These are phyloP conservation scores for Solanum peruvianum DNA, from an alignment of 257 asterid species.

Conservation along the genomic window DNA sequence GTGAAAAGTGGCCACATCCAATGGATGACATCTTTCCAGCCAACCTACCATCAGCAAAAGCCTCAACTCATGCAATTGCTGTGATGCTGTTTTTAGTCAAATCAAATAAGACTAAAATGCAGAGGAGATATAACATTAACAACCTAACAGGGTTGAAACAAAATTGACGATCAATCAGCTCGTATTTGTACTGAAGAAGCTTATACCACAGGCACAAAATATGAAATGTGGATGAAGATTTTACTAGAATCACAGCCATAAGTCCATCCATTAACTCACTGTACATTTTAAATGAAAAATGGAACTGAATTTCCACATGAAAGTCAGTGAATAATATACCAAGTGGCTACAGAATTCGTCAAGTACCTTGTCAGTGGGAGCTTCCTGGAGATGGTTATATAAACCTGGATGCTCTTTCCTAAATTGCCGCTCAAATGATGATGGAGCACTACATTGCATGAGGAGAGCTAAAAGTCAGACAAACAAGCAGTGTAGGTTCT, in stretches of 20 bases:
- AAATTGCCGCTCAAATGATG: constrained; percentile 75
- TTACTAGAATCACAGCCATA: background rate
- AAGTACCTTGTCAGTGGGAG: constrained; percentile 59
- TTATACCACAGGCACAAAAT: background rate
- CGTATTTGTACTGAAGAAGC: background rate
- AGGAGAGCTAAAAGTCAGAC: constrained; percentile 6
- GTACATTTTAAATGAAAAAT: background rate
- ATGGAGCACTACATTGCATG: constrained; percentile 63
- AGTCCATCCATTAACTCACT: background rate
- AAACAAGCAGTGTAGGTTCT: background rate
- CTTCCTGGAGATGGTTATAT: constrained; percentile 71
- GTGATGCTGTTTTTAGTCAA: background rate
- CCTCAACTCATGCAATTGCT: background rate
- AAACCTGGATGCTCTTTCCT: constrained; percentile 61
- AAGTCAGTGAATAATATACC: background rate
- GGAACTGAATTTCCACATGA: background rate
- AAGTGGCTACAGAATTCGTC: background rate
- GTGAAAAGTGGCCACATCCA: constrained; percentile 99
- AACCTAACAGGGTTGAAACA: background rate
- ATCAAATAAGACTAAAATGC: background rate
- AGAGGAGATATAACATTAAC: background rate
- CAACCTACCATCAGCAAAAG: constrained; percentile 34
- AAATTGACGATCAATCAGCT: background rate
- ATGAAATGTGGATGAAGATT: background rate
- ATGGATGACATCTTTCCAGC: constrained; percentile 87